Evolutionary conservation across 129 eudicot species (phyloP).

Genomic region (Ambrosia artemisiifolia): DNA sequence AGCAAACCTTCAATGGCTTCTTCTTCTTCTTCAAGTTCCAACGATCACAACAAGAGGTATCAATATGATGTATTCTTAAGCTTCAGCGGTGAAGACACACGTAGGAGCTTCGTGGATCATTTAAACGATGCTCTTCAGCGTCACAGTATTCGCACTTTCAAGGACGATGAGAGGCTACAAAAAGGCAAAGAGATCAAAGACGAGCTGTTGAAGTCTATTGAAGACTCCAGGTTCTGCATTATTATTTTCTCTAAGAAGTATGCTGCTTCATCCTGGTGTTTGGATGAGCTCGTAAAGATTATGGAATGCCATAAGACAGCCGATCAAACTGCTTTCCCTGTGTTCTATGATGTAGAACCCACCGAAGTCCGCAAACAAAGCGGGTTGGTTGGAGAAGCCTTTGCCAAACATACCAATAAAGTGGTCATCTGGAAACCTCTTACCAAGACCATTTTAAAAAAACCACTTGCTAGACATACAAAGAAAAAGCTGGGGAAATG

Average conservation of each 20-base stretch:
- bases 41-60: neutral
- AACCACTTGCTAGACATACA: neutral
- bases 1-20: neutral
- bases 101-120: neutral
- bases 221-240: neutral
- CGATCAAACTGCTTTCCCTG: neutral
- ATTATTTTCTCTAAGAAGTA: neutral
- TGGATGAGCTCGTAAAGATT: neutral
- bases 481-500: neutral
- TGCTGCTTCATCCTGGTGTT: neutral
- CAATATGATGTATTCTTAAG: neutral
- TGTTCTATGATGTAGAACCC: slow-evolving; percentile 2
- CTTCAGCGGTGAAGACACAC: neutral
- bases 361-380: neutral
- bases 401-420: neutral
- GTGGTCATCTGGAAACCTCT: no score
- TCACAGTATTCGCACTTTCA: neutral
- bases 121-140: neutral
- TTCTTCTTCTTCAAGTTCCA: neutral
- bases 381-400: neutral
- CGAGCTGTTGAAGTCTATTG: neutral
- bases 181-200: neutral
- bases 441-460: no score
- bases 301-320: neutral
- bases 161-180: neutral